Evolutionary conservation across 345 rosid species (phyloP).

Genomic region (Orychophragmus violaceus): DNA sequence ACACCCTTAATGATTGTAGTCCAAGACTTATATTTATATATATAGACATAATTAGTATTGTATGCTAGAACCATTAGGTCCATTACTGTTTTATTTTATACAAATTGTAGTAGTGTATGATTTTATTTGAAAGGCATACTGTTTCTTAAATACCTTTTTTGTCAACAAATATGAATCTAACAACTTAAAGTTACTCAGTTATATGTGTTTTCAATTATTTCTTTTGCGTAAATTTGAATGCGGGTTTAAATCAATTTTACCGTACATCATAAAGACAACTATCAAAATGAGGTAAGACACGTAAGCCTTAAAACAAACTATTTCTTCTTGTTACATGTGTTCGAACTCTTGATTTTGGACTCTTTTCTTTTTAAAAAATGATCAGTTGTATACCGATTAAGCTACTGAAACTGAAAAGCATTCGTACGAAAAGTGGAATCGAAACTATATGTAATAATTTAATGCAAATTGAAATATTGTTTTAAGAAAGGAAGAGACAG

Average conservation of each 20-base stretch:
- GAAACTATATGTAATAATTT: neutral
- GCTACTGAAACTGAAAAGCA: too few relatives aligned
- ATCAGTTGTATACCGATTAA: neutral
- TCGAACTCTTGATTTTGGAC: neutral
- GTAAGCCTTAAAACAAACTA: too few relatives aligned
- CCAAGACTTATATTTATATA: neutral
- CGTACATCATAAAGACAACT: too few relatives aligned
- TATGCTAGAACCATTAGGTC: neutral
- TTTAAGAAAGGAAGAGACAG: constrained; percentile 13
- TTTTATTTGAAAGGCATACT: constrained; percentile 7
- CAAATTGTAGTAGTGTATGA: neutral
- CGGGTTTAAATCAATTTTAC: too few relatives aligned
- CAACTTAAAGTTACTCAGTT: too few relatives aligned
- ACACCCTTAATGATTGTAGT: neutral
- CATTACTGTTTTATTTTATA: neutral
- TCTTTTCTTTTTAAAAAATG: neutral
- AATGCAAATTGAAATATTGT: neutral
- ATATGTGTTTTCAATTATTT: too few relatives aligned
- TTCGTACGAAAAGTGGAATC: neutral
- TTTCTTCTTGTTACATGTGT: neutral
- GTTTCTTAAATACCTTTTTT: too few relatives aligned
- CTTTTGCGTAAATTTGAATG: too few relatives aligned
- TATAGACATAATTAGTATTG: neutral
- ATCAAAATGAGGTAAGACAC: too few relatives aligned
- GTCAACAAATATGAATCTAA: too few relatives aligned